Conservation (phyloP, 139 green algal genomes). For the Auxenochlorella pyrenoidosa region DNA sequence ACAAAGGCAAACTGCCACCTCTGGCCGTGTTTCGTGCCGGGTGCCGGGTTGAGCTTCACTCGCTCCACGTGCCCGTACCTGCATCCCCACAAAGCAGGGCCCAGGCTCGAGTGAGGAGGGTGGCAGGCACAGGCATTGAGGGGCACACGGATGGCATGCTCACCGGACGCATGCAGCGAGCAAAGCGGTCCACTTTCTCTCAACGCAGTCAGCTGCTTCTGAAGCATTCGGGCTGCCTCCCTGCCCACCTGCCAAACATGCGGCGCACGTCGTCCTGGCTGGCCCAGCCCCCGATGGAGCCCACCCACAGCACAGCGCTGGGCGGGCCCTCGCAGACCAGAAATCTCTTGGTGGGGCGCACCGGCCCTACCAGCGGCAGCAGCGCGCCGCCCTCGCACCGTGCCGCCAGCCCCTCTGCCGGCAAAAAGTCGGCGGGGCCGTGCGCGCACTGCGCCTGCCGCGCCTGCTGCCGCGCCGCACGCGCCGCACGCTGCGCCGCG, state of each 20-base stretch:
- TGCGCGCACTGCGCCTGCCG: neutral
- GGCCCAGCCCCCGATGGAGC: neutral
- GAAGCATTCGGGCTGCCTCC: neutral
- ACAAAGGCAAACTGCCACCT: slow-evolving; percentile 6
- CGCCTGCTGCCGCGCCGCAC: neutral
- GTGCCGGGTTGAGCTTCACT: neutral
- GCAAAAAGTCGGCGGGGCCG: no score
- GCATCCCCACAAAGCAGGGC: neutral
- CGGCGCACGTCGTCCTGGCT: neutral
- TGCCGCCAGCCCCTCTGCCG: neutral
- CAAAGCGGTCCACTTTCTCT: neutral
- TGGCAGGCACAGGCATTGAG: neutral
- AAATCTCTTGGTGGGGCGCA: neutral
- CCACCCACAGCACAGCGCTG: slow-evolving; percentile 19
- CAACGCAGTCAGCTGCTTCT: neutral
- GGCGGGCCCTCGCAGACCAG: slow-evolving; percentile 19
- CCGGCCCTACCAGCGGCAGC: neutral
- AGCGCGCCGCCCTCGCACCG: neutral
- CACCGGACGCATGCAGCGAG: no score
- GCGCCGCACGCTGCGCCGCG: neutral
- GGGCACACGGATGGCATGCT: neutral
- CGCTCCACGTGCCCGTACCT: slow-evolving; percentile 4
- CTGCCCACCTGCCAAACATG: neutral
- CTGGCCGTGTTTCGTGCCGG: neutral
- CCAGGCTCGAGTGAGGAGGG: neutral